Evolutionary conservation across 129 eudicot genomes (phyloP), one percentile per base, ranked within the genome.

Genomic region (Pseudognaphalium luteoalbum): DNA sequence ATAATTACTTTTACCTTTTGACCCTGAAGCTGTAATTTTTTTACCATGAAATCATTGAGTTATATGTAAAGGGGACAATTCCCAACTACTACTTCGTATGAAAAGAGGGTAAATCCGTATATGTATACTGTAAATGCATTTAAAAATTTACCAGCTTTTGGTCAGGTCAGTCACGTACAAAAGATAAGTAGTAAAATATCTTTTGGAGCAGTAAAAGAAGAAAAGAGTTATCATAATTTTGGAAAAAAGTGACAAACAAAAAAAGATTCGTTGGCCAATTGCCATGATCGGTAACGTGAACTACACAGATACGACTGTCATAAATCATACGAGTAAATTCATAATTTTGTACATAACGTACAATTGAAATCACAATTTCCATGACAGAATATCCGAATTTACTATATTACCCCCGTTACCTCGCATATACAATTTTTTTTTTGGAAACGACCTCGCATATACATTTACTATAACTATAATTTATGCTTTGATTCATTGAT

Each of bases 191-290:
- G 65, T 68, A 66, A 22, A 67, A 54, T 76, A 52, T 60, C 25
- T 77, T 20, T 54, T 67, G 19, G 41, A 58, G 56, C 74, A 76
- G 50, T 25, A 20, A 75, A 33, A 63, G 65, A 64, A 37, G 33
- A 54, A 54, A 54, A 20, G 20, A 68, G 75, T 8, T 68, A 57
- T 77, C 75, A 37, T 68, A 16, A 77, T 54, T 35, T 37, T 57
- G 68, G 75, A 37, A 67, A 77, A 50, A 32, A 35, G 63, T 47
- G 29, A 42, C 35, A 76, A 66, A 17, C 66, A 32, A 2, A 76
- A 32, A 76, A 67, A 67, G 80, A 76, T 68, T 77, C 69, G 33
- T 77, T 77, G 29, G 50, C 60, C n/a, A 47, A 66, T 76, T 76
- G 34, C 39, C 39, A 72, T 51, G 73, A 77, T 41, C 16, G 19